Percentiles rank a stretch among this genome's conserved stretches.
Evolutionary conservation across 805 yeast genomes (phyloP).

Genomic region (Candida dendrica): DNA sequence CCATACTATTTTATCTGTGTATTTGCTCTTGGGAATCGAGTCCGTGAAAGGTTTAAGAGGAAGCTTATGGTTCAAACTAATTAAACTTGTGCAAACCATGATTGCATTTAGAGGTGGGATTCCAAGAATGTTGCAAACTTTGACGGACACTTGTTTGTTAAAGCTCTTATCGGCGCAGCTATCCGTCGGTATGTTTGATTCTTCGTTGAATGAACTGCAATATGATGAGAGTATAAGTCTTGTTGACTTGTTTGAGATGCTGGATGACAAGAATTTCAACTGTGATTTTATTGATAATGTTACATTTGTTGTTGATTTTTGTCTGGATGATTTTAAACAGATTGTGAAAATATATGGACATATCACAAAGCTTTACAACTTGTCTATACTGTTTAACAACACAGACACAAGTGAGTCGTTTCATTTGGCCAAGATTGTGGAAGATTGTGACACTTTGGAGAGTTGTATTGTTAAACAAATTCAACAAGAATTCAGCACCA

Average conservation of each 20-base stretch:
- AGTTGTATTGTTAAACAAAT: too few species aligned
- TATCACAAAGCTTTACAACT: slow-evolving; percentile 8
- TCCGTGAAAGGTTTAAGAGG: slow-evolving; percentile 5
- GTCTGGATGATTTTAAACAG: slow-evolving; percentile 4
- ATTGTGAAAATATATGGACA: slow-evolving; percentile 6
- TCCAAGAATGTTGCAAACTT: slow-evolving; percentile 2
- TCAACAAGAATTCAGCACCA: too few species aligned
- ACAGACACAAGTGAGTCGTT: not conserved
- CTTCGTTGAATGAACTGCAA: slow-evolving; percentile 1
- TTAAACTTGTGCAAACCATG: slow-evolving; percentile 3
- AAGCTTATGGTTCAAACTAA: slow-evolving; percentile 4
- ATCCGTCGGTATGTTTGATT: slow-evolving; percentile 6
- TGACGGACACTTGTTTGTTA: slow-evolving; percentile 9
- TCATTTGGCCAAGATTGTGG: not conserved
- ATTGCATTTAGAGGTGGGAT: slow-evolving; percentile 11
- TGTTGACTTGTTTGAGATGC: slow-evolving; percentile 4
- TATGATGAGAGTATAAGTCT: slow-evolving; percentile 5
- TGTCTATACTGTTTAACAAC: slow-evolving; percentile 6
- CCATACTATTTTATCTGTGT: slow-evolving; percentile 8
- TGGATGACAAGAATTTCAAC: slow-evolving; percentile 1
- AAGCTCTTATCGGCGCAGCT: slow-evolving; percentile 6
- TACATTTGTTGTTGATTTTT: slow-evolving; percentile 6
- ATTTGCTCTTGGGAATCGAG: slow-evolving; percentile 6
- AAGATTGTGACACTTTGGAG: not conserved
- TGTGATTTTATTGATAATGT: slow-evolving; percentile 8